phyloP scores from a whole-genome alignment of 2,329 filamentous ascomycete genomes.

The Diaporthe caulivora region DNA sequence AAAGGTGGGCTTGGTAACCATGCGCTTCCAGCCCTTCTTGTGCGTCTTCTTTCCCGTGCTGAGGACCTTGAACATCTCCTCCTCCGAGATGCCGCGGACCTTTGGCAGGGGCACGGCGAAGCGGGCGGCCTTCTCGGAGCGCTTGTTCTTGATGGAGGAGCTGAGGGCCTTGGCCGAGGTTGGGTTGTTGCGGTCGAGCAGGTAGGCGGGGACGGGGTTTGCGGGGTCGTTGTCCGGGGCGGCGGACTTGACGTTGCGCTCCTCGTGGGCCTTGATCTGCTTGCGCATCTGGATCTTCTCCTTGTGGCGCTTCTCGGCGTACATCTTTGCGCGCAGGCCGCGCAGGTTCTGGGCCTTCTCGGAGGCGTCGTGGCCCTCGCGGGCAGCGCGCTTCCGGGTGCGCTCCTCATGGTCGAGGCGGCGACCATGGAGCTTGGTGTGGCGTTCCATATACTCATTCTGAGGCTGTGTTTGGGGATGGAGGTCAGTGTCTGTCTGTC shows the following conservation, averaged over 20 bases:
- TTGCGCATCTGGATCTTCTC: slow-evolving; percentile 99
- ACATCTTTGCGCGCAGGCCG: slow-evolving; percentile 91
- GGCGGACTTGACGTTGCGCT: slow-evolving; percentile 91
- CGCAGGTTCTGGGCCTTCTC: slow-evolving; percentile 94
- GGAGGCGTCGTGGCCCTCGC: slow-evolving; percentile 89
- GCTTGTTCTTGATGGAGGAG: slow-evolving; percentile 94
- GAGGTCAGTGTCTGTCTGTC: slow-evolving; percentile 34
- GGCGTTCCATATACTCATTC: slow-evolving; percentile 88
- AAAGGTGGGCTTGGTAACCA: slow-evolving; percentile 86
- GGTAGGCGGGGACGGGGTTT: slow-evolving; percentile 89
- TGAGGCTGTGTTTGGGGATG: slow-evolving; percentile 70
- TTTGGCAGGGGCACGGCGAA: slow-evolving; percentile 94
- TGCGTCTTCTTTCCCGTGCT: slow-evolving; percentile 95
- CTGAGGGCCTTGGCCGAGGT: slow-evolving; percentile 58
- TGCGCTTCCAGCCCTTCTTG: slow-evolving; percentile 77
- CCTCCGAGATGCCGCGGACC: slow-evolving; percentile 91
- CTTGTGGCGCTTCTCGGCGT: slow-evolving; percentile 92
- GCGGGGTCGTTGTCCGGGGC: slow-evolving; percentile 82
- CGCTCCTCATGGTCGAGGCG: slow-evolving; percentile 79
- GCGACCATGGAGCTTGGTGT: slow-evolving; percentile 70
- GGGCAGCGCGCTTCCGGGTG: slow-evolving; percentile 84
- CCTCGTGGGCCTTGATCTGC: slow-evolving; percentile 93
- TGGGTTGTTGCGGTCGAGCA: slow-evolving; percentile 82
- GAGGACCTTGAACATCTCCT: slow-evolving; percentile 91
- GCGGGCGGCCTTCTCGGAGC: slow-evolving; percentile 91